A percentile compares a stretch with the other conserved stretches of the same genome.
Evolutionary conservation across 2,329 filamentous ascomycete genomes (phyloP).

Genomic region (Xylaria sp.): DNA sequence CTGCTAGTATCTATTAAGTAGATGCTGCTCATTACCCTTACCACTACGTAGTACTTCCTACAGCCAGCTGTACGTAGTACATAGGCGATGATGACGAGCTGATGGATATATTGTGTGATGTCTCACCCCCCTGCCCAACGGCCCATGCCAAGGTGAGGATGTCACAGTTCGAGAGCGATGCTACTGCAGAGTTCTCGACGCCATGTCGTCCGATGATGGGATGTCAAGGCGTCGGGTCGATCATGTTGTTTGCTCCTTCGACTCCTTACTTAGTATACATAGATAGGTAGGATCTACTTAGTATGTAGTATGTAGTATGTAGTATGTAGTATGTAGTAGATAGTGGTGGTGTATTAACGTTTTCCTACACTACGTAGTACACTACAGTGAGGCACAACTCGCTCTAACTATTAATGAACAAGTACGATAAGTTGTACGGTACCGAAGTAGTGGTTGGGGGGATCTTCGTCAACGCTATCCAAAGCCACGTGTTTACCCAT

Average conservation of each 20-base stretch:
- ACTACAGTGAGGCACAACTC: too few species aligned
- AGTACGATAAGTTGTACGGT: not conserved
- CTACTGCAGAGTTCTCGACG: conserved; percentile 10
- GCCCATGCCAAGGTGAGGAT: conserved; percentile 9
- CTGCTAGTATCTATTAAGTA: too few species aligned
- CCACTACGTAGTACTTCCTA: too few species aligned
- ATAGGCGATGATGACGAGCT: not conserved
- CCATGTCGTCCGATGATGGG: conserved; percentile 24
- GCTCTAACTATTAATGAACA: not conserved
- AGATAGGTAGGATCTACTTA: too few species aligned
- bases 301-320: too few species aligned
- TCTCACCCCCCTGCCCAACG: conserved; percentile 8
- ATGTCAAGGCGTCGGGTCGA: conserved; percentile 15
- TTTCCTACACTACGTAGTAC: too few species aligned
- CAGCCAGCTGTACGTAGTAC: not conserved
- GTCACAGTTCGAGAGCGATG: conserved; percentile 9
- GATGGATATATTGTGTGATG: not conserved
- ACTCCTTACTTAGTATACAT: too few species aligned
- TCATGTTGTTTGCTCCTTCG: not conserved
- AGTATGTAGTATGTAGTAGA: too few species aligned
- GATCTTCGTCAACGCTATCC: conserved; percentile 7
- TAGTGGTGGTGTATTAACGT: too few species aligned
- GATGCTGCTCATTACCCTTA: too few species aligned
- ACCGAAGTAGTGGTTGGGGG: not conserved
- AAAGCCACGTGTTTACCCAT: conserved; percentile 19